These are phyloP conservation scores for Syzygium malaccense DNA, from an alignment of 441 rosid genomes.

Conservation along the genomic window DNA sequence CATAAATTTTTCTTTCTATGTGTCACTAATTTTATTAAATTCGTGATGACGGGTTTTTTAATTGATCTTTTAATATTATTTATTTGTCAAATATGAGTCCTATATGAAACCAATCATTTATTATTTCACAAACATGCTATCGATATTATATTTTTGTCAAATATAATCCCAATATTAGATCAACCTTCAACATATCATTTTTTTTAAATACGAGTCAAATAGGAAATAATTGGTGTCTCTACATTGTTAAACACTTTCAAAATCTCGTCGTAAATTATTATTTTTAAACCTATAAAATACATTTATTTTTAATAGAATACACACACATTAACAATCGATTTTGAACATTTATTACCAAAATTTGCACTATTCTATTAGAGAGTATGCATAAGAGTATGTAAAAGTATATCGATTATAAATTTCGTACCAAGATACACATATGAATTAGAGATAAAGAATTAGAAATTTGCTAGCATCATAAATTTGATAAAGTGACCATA, in stretches of 20 bases:
- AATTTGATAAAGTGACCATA: neutral
- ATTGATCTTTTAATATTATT: neutral
- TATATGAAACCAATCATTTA: neutral
- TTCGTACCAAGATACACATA: neutral
- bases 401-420: neutral
- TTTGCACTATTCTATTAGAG: neutral
- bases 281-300: neutral
- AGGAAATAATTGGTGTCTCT: neutral
- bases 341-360: neutral
- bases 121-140: neutral
- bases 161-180: neutral
- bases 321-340: neutral
- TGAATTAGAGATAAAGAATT: neutral
- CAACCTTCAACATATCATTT: neutral
- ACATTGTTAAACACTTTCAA: neutral
- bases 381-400: neutral
- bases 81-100: neutral
- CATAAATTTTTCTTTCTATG: too few relatives aligned
- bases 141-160: neutral
- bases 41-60: neutral
- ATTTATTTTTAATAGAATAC: neutral
- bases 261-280: neutral
- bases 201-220: neutral
- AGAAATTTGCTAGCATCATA: neutral
- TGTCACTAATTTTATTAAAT: too few relatives aligned